Base-by-base conservation (phyloP, 2,329 filamentous ascomycete species). In the Fusarium chaquense region DNA sequence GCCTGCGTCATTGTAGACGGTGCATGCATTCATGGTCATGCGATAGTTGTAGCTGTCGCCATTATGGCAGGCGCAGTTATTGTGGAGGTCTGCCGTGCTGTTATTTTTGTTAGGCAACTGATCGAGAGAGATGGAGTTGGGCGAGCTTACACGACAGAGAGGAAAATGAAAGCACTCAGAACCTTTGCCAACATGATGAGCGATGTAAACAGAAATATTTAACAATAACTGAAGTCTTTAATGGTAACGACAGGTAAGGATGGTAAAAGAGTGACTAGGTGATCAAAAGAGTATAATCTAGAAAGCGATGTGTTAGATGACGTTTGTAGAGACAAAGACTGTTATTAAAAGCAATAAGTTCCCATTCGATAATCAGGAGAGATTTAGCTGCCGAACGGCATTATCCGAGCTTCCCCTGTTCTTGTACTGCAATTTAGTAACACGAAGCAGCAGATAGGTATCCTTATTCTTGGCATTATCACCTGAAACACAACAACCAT, bases 1-100 rank as follows among this genome's bases (percentile, higher is more conserved):
- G 12, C 4, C 50, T 11, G 56, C 38, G 4, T 70, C 55, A 6
- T 68, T 68, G 52, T 73, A 73, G 6, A 58, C 49, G 0, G 51
- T 40, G 56, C 71, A 73, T 5, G 71, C 71, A 32, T 60, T 57
- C 16, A 40, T 67, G 4, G 71, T 73, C 6, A 73, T 53, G 8
- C 71, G 71, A 51, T 46, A 72, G 49, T 72, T 73, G 24, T 70
- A 70, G 28, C 58, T 68, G 2, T 73, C 65, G 1, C 71, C 71
- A 16, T 73, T 73, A 4, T 70, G 62, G 20, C 71, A 73, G 2
- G 68, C 44, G 43, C 71, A 73, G 32, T 51, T 70, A 9, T 65
- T 33, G 44, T 73, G 71, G 10, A 73, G 71, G 0, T 66, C 55
- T 1, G 71, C 71, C 13, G 71, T 55, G 3, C 71, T 73, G 8